Evolutionary conservation across 345 rosid species (phyloP).

Genomic region (Anacardium occidentale): DNA sequence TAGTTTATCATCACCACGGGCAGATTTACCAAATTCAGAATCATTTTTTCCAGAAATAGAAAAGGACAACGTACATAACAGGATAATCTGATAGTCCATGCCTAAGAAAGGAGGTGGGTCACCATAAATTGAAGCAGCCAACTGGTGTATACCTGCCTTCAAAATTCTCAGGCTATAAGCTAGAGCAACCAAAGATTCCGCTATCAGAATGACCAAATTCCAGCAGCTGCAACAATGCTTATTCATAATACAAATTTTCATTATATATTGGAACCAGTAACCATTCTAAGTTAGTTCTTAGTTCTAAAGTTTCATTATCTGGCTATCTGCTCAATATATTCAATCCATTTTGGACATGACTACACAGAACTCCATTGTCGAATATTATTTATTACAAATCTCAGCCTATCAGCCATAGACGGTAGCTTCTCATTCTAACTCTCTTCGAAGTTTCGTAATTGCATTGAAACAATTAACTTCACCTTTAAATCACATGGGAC

Average conservation of each 20-base stretch:
- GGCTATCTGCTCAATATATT: too few species aligned
- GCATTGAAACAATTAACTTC: background rate
- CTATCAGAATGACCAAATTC: background rate
- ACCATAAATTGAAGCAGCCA: background rate
- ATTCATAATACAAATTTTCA: background rate
- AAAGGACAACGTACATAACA: background rate
- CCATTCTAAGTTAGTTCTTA: too few species aligned
- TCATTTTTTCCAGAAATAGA: background rate
- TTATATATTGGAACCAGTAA: too few species aligned
- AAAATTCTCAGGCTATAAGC: background rate
- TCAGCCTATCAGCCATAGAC: background rate
- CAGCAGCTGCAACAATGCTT: background rate
- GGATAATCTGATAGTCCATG: background rate
- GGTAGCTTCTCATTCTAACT: background rate
- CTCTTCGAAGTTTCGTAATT: background rate
- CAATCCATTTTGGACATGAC: too few species aligned
- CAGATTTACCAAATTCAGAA: background rate
- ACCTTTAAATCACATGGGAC: background rate
- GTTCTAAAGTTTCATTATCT: too few species aligned
- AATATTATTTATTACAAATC: too few species aligned
- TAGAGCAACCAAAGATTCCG: too few species aligned
- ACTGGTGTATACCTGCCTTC: constrained; percentile 3
- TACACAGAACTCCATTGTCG: too few species aligned
- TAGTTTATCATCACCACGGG: too few species aligned
- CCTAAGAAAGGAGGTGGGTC: background rate